Percentiles rank a stretch among this genome's conserved stretches.
These are phyloP conservation scores for Phytophthora boehmeriae DNA, from an alignment of 352 stramenopile species.

Conservation along the genomic window DNA sequence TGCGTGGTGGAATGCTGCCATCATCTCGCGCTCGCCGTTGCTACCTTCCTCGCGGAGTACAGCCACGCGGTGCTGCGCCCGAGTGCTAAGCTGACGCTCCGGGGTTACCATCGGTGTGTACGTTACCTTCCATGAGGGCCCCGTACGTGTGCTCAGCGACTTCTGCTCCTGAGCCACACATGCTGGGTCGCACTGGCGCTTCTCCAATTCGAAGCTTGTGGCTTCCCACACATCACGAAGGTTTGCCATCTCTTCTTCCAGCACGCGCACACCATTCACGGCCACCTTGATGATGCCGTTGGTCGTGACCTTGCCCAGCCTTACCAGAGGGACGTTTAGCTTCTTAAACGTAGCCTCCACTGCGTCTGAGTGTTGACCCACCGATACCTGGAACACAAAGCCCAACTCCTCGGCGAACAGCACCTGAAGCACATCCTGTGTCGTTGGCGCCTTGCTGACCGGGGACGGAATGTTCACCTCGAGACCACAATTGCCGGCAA, in stretches of 20 bases:
- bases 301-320: conserved; percentile 86
- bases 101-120: conserved; percentile 81
- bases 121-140: conserved; percentile 86
- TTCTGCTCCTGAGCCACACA: conserved; percentile 94
- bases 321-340: conserved; percentile 70
- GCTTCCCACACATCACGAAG: conserved; percentile 96
- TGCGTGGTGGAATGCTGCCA: conserved; percentile 94
- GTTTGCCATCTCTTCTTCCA: conserved; percentile 59
- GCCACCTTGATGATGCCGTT: conserved; percentile 84
- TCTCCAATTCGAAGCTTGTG: conserved; percentile 97
- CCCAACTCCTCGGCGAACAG: conserved; percentile 97
- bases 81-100: conserved; percentile 68
- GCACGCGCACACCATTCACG: conserved; percentile 70
- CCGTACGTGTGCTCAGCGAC: conserved; percentile 74
- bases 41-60: conserved; percentile 97
- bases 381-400: conserved; percentile 94
- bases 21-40: conserved; percentile 99
- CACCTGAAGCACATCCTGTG: conserved; percentile 53
- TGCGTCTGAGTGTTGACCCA: conserved; percentile 36
- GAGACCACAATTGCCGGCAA: conserved; percentile 96
- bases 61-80: conserved; percentile 91
- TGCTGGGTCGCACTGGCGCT: conserved; percentile 93
- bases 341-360: conserved; percentile 85
- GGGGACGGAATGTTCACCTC: conserved; percentile 80
- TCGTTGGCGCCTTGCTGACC: conserved; percentile 27